Evolutionary conservation across 208 protist genomes (phyloP).

Genomic region (Novymonas esmeraldas): DNA sequence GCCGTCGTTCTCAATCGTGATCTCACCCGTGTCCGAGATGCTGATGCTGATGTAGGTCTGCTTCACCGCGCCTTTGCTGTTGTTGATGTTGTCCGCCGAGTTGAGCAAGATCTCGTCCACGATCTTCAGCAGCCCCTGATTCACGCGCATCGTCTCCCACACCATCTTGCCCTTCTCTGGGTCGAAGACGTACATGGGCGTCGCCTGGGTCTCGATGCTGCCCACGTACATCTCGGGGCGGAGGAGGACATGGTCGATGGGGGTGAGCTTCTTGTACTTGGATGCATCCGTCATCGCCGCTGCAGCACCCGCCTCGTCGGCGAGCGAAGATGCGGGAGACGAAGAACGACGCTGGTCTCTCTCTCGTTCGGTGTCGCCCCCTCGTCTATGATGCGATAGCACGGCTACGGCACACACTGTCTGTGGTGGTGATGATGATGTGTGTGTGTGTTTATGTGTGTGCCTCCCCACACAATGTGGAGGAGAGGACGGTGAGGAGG

Average conservation of each 20-base stretch:
- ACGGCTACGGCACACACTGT: too few species aligned
- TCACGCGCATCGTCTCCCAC: conserved; percentile 92
- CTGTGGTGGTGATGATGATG: not conserved
- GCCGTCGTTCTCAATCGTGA: conserved; percentile 97
- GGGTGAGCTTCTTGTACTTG: conserved; percentile 93
- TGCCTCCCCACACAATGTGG: not conserved
- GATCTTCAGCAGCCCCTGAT: conserved; percentile 97
- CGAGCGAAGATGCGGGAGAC: too few species aligned
- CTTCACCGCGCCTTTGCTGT: conserved; percentile 44
- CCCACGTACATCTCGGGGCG: conserved; percentile 99
- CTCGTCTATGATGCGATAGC: too few species aligned
- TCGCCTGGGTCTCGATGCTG: conserved; percentile 86
- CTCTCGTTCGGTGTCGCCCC: too few species aligned
- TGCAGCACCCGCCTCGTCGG: too few species aligned
- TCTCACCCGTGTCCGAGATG: conserved; percentile 88
- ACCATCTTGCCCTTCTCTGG: conserved; percentile 78
- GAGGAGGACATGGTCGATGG: conserved; percentile 97
- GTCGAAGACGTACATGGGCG: conserved; percentile 92
- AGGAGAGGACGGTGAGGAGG: not conserved
- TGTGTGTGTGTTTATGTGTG: conserved; percentile 10
- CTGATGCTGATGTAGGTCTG: conserved; percentile 93
- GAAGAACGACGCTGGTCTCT: too few species aligned
- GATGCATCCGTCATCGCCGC: conserved; percentile 69
- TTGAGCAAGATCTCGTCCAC: conserved; percentile 99
- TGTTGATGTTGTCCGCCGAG: conserved; percentile 96